Evolutionary conservation across 2,329 filamentous ascomycete species (phyloP).

Genomic region (Decorospora gaudefroyi): DNA sequence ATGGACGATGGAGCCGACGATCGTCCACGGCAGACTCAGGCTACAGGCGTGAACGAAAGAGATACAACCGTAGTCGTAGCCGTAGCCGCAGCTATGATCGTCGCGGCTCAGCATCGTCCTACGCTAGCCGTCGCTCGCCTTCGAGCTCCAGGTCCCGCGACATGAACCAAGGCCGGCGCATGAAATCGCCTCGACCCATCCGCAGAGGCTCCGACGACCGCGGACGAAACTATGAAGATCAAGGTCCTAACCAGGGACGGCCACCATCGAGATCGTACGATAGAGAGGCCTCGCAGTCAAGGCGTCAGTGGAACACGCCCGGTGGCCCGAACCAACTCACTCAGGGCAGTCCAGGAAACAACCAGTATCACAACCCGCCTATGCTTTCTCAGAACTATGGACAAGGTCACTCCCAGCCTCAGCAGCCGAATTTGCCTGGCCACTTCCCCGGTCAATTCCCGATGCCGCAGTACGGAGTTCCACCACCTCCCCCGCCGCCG

Average conservation of each 20-base stretch:
- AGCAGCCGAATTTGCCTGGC: constrained; percentile 20
- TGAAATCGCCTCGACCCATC: constrained; percentile 15
- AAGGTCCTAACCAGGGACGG: constrained; percentile 13
- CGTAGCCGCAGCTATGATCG: constrained; percentile 20
- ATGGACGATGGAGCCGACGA: constrained; percentile 16
- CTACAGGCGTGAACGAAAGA: constrained; percentile 15
- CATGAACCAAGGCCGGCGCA: constrained; percentile 16
- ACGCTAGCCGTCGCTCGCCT: constrained; percentile 13
- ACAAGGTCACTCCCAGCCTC: constrained; percentile 15
- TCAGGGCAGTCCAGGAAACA: constrained; percentile 9
- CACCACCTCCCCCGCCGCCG: constrained; percentile 28
- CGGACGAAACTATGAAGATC: constrained; percentile 13
- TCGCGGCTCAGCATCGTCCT: constrained; percentile 22
- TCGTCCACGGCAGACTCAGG: constrained; percentile 24
- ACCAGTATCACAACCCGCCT: constrained; percentile 14
- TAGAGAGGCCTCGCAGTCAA: constrained; percentile 13
- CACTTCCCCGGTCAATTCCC: constrained; percentile 28
- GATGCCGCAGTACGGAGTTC: constrained; percentile 21
- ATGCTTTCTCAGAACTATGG: constrained; percentile 9
- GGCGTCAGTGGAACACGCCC: constrained; percentile 17
- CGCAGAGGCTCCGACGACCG: constrained; percentile 13
- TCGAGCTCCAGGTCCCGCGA: constrained; percentile 22
- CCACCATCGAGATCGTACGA: constrained; percentile 14
- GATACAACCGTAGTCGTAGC: constrained; percentile 19
- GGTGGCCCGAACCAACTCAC: constrained; percentile 8